Conservation (phyloP, 1,139 yeast species). For the Sugiyamaella castrensis region DNA sequence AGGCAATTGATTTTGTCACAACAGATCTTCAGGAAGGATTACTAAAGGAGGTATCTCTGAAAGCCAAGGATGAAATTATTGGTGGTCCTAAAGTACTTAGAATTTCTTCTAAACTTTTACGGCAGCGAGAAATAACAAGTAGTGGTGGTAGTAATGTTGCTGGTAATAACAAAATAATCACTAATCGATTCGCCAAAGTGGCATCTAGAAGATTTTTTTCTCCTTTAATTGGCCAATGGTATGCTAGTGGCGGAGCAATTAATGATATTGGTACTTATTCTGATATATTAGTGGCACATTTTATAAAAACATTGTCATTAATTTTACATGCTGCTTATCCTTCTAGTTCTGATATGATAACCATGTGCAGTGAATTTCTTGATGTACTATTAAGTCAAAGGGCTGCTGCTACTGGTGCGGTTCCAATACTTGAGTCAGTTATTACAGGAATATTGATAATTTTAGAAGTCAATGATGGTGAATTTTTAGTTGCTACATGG, state of each 20-base stretch:
- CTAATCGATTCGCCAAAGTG: constrained; percentile 44
- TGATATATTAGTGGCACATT: constrained; percentile 55
- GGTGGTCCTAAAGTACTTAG: constrained; percentile 51
- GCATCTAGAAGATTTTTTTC: constrained; percentile 51
- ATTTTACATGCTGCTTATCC: constrained; percentile 60
- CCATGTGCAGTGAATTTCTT: constrained; percentile 57
- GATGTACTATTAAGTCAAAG: constrained; percentile 37
- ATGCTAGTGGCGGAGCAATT: constrained; percentile 38
- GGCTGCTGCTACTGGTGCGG: constrained; percentile 23
- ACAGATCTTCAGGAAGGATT: constrained; percentile 11
- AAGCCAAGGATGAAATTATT: constrained; percentile 43
- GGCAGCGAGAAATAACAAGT: constrained; percentile 21
- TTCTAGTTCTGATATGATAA: constrained; percentile 47
- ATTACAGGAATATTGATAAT: constrained; percentile 49
- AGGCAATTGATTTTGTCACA: constrained; percentile 8
- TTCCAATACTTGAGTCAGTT: constrained; percentile 44
- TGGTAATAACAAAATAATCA: constrained; percentile 26
- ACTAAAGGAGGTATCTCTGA: constrained; percentile 38
- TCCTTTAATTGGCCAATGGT: constrained; percentile 58
- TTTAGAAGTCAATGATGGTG: constrained; percentile 46
- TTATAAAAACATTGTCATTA: constrained; percentile 54
- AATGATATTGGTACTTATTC: constrained; percentile 48
- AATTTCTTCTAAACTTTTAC: constrained; percentile 45
- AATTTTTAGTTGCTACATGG: constrained; percentile 37
- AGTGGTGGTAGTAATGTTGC: neutral